Evolutionary conservation across 2,329 filamentous ascomycete species (phyloP).

Genomic region (Penicillium sp.): DNA sequence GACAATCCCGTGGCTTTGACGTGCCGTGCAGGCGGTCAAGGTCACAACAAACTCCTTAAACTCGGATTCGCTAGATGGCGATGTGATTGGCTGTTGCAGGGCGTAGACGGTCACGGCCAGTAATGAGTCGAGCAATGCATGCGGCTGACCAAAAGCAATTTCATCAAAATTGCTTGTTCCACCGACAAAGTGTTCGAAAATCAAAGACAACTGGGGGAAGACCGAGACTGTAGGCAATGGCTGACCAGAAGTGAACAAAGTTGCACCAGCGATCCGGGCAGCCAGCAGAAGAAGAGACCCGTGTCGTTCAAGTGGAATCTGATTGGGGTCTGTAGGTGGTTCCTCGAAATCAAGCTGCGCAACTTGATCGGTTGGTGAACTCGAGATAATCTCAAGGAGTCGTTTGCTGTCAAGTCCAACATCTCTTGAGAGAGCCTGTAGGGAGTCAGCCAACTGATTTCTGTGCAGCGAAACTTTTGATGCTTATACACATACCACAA

Average conservation of each 20-base stretch:
- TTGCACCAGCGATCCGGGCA: slow-evolving; percentile 52
- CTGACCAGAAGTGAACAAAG: slow-evolving; percentile 50
- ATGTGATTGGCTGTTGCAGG: slow-evolving; percentile 47
- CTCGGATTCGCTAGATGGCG: slow-evolving; percentile 52
- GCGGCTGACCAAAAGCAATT: slow-evolving; percentile 48
- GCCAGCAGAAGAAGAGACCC: slow-evolving; percentile 58
- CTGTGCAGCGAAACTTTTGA: neutral
- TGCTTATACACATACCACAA: slow-evolving; percentile 44
- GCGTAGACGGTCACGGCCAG: slow-evolving; percentile 56
- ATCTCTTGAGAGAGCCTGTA: slow-evolving; percentile 56
- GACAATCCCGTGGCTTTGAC: slow-evolving; percentile 39
- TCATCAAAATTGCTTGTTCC: slow-evolving; percentile 40
- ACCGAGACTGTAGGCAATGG: slow-evolving; percentile 45
- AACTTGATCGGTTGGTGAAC: slow-evolving; percentile 40
- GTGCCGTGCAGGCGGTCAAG: slow-evolving; percentile 40
- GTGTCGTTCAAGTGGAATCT: slow-evolving; percentile 59
- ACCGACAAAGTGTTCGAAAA: slow-evolving; percentile 56
- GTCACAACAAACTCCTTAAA: slow-evolving; percentile 57
- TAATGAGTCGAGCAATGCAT: slow-evolving; percentile 57
- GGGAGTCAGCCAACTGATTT: neutral
- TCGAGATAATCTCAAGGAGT: slow-evolving; percentile 49
- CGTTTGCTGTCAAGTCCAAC: slow-evolving; percentile 53
- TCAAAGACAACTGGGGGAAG: slow-evolving; percentile 55
- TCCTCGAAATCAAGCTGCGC: slow-evolving; percentile 56
- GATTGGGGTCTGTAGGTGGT: slow-evolving; percentile 52